A percentile compares a stretch with the other conserved stretches of the same genome.
These are phyloP conservation scores for Colletotrichum orchidophilum DNA, from an alignment of 2,329 filamentous ascomycete species.

Conservation along the genomic window DNA sequence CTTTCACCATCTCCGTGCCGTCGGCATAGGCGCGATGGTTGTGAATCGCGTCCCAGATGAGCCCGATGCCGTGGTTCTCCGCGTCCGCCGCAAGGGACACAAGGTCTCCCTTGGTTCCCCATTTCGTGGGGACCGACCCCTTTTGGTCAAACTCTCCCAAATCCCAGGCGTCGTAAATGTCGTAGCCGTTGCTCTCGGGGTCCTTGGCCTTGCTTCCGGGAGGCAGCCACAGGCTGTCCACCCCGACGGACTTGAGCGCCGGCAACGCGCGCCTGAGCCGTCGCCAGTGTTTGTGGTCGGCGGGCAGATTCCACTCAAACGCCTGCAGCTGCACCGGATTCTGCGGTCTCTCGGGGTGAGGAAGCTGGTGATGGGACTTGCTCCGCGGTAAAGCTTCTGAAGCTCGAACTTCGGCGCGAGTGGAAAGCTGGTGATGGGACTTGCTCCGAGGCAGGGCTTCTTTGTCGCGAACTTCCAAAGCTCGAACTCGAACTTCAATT, in stretches of 20 bases:
- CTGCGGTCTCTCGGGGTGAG: conserved; percentile 7
- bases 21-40: conserved; percentile 32
- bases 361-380: conserved; percentile 7
- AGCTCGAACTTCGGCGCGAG: background rate
- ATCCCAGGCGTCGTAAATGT: conserved; percentile 32
- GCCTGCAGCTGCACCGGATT: conserved; percentile 28
- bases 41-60: conserved; percentile 30
- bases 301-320: conserved; percentile 29
- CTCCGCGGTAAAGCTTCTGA: background rate
- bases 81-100: conserved; percentile 12
- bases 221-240: conserved; percentile 26
- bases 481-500: background rate
- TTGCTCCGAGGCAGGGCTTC: background rate
- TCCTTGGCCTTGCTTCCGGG: conserved; percentile 31
- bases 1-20: conserved; percentile 27
- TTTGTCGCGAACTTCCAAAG: background rate
- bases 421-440: background rate
- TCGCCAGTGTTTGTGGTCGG: conserved; percentile 26
- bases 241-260: conserved; percentile 8
- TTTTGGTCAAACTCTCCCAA: conserved; percentile 31
- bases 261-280: conserved; percentile 3
- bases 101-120: conserved; percentile 28
- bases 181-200: conserved; percentile 29
- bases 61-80: conserved; percentile 14
- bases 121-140: conserved; percentile 29